These are phyloP conservation scores for Tetrahymena elliotti DNA, from an alignment of 73 alveolate genomes.

Conservation along the genomic window DNA sequence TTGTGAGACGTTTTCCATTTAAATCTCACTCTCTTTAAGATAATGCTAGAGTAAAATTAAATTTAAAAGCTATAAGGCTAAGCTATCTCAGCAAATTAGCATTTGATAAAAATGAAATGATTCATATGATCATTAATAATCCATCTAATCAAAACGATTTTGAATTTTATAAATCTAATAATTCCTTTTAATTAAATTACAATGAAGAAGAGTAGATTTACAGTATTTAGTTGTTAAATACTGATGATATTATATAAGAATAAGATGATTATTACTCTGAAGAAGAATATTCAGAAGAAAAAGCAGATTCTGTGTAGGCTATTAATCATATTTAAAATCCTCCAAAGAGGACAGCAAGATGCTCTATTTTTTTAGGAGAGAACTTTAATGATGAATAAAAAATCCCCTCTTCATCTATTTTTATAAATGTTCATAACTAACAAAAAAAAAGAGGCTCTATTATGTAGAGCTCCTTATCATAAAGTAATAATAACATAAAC, in stretches of 20 bases:
- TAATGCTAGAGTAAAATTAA: background rate
- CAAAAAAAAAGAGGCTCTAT: background rate
- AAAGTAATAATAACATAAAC: no score
- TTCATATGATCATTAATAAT: background rate
- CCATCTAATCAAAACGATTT: background rate
- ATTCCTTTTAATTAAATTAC: background rate
- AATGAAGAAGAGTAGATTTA: background rate
- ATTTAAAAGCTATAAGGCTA: background rate
- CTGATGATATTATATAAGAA: background rate
- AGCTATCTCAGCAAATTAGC: background rate
- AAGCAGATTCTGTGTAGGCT: background rate
- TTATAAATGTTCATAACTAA: no score
- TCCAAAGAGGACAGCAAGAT: background rate
- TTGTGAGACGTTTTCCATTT: background rate
- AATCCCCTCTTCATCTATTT: background rate
- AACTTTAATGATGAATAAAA: background rate
- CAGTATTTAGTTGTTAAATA: background rate
- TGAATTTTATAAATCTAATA: background rate
- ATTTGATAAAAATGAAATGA: background rate
- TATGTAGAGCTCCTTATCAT: background rate
- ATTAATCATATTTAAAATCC: no score
- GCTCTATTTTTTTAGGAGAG: background rate
- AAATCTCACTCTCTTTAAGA: background rate
- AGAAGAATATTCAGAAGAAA: background rate
- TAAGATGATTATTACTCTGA: background rate